Evolutionary conservation across 2,329 filamentous ascomycete genomes (phyloP), one percentile per base, ranked within the genome.

Genomic region (Metarhizium rileyi): DNA sequence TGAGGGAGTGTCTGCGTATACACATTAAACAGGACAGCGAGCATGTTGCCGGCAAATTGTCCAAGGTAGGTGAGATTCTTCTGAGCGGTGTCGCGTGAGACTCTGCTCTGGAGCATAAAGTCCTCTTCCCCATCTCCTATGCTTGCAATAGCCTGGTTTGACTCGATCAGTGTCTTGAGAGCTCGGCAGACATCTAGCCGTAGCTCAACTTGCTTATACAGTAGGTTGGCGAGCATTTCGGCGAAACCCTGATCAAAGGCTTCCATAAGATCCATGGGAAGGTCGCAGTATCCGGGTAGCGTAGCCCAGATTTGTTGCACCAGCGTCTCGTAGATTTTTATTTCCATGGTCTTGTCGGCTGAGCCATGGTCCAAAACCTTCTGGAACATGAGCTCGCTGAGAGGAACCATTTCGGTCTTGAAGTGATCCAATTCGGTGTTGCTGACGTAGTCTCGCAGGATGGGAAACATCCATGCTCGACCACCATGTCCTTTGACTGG

Each of bases 21-120:
- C 42, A 98, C 91, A 63, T 98, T 98, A 76, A 98, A 97, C n/a
- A 98, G 73, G 0, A 97, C 91, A 6, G 93, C 90, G 40, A 98
- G 80, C 69, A 98, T 79, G 60, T 97, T 97, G 53, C 85, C 85
- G 1, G 91, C 78, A 62, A 93, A 90, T 1, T 73, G 72, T 16
- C 87, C 82, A 12, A 98, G 74, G 63, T 95, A 84, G n/a, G 81
- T 72, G 36, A 97, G 70, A 62, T 96, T 96, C 67, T 84, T 83
- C 64, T 81, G 73, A 0, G 93, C 91, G 36, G 82, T 75, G 4
- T 74, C 78, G 63, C 86, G 90, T 4, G 86, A 83, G 14, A 96
- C 79, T 46, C 90, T 78, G 59, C 86, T 85, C 63, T 91, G 87
- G 12, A 89, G 74, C 33, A 93, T 73, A 22, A 95, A 69, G 55